phyloP scores from a whole-genome alignment of 768 basidiomycete genomes.

The Stropharia rugosoannulata region DNA sequence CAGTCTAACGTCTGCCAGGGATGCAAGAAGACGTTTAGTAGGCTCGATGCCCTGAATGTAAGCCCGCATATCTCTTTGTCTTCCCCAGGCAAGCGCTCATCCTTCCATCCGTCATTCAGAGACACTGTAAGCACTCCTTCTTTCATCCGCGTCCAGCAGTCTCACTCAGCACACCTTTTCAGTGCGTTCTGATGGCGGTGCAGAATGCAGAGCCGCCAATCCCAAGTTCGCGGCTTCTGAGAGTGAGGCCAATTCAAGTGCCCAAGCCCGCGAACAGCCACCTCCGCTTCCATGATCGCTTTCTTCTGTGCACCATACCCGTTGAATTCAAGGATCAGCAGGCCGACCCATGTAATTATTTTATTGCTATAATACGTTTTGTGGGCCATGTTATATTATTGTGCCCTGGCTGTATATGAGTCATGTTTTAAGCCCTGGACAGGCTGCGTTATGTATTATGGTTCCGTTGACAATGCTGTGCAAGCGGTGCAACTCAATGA shows the following conservation, averaged over 20 bases:
- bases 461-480: slow-evolving; percentile 8
- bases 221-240: slow-evolving; percentile 35
- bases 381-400: neutral
- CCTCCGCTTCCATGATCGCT: slow-evolving; percentile 12
- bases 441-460: neutral
- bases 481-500: slow-evolving; percentile 7
- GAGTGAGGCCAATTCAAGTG: slow-evolving; percentile 16
- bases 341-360: slow-evolving; percentile 20
- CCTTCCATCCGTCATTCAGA: slow-evolving; percentile 39
- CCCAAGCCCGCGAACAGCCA: slow-evolving; percentile 14
- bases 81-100: slow-evolving; percentile 6
- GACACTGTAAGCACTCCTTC: slow-evolving; percentile 63
- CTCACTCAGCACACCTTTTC: slow-evolving; percentile 23
- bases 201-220: slow-evolving; percentile 62
- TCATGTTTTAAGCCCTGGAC: neutral
- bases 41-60: slow-evolving; percentile 92
- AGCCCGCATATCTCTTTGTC: slow-evolving; percentile 32
- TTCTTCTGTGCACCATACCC: slow-evolving; percentile 7
- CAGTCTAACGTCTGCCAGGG: slow-evolving; percentile 86
- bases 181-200: slow-evolving; percentile 87
- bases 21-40: slow-evolving; percentile 93
- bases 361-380: slow-evolving; percentile 21
- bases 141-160: slow-evolving; percentile 17
- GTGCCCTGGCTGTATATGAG: neutral
- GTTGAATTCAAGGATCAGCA: slow-evolving; percentile 9